phyloP scores from a whole-genome alignment of 2,329 filamentous ascomycete genomes.

The Colletotrichum lindemuthianum region DNA sequence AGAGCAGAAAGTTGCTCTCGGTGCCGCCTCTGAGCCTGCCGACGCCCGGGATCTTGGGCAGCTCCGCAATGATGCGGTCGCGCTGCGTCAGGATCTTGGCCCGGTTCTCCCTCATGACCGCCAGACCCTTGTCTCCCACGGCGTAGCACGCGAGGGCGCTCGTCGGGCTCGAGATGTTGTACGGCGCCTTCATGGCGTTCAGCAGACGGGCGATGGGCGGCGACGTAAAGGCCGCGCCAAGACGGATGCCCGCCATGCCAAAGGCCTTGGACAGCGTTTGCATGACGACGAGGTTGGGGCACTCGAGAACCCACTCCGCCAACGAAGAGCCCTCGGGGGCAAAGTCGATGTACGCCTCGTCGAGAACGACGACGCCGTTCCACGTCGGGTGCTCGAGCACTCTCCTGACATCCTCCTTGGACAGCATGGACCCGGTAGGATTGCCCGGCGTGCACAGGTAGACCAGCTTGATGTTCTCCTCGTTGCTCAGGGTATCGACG shows the following conservation, averaged over 20 bases:
- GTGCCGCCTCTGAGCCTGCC: slow-evolving; percentile 83
- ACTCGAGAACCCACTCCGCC: slow-evolving; percentile 90
- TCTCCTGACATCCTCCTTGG: slow-evolving; percentile 76
- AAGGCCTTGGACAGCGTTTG: slow-evolving; percentile 99
- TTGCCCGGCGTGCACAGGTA: slow-evolving; percentile 97
- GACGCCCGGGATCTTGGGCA: slow-evolving; percentile 80
- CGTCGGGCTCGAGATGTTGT: slow-evolving; percentile 92
- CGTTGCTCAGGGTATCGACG: slow-evolving; percentile 67
- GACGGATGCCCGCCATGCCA: slow-evolving; percentile 89
- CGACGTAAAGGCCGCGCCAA: slow-evolving; percentile 86
- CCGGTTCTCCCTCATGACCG: slow-evolving; percentile 76
- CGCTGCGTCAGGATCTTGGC: slow-evolving; percentile 79
- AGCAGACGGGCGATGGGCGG: slow-evolving; percentile 80
- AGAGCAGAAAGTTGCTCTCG: slow-evolving; percentile 89
- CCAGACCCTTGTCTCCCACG: slow-evolving; percentile 72
- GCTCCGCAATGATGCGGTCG: slow-evolving; percentile 76
- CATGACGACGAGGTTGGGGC: slow-evolving; percentile 96
- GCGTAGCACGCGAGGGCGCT: slow-evolving; percentile 82
- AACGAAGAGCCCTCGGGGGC: slow-evolving; percentile 79
- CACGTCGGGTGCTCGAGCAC: slow-evolving; percentile 88
- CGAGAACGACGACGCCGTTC: slow-evolving; percentile 93
- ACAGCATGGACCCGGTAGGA: slow-evolving; percentile 83
- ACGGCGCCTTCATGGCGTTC: slow-evolving; percentile 94
- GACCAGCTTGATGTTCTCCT: slow-evolving; percentile 79
- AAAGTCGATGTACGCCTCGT: slow-evolving; percentile 98